phyloP scores from a whole-genome alignment of 1,284 basidiomycete species.

The Fomitopsis palustris region DNA sequence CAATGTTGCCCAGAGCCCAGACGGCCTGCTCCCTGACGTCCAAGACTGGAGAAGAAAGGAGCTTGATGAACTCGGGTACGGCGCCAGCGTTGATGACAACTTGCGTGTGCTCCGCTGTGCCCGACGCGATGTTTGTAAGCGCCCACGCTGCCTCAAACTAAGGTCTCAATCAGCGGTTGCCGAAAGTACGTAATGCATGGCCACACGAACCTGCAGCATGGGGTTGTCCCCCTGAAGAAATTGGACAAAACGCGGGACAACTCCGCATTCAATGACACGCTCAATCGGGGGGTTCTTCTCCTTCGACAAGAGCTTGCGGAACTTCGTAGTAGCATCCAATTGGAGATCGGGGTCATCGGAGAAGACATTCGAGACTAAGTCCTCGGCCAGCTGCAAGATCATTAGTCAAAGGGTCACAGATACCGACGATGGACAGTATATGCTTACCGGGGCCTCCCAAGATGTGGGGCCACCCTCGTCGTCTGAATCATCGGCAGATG shows the following conservation, averaged over 20 bases:
- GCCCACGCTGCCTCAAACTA: constrained; percentile 99
- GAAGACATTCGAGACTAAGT: constrained; percentile 94
- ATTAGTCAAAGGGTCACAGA: constrained; percentile 11
- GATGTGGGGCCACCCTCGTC: constrained; percentile 70
- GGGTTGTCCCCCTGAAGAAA: constrained; percentile 87
- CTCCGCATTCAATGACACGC: constrained; percentile 95
- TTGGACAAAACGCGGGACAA: constrained; percentile 96
- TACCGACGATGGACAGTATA: constrained; percentile 19
- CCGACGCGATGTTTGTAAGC: constrained; percentile 98
- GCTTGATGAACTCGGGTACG: constrained; percentile 96
- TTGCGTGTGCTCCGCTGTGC: constrained; percentile 97
- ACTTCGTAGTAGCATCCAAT: constrained; percentile 94
- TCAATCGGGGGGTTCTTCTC: constrained; percentile 99
- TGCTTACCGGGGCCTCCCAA: constrained; percentile 75
- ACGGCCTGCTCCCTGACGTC: constrained; percentile 97
- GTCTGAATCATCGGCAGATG: constrained; percentile 76
- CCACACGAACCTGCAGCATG: constrained; percentile 81
- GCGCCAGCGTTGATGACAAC: constrained; percentile 95
- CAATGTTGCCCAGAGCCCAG: constrained; percentile 96
- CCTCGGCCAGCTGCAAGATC: constrained; percentile 69
- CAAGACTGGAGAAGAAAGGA: constrained; percentile 82
- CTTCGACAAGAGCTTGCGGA: constrained; percentile 97
- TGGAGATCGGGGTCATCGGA: constrained; percentile 90
- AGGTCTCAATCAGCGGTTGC: constrained; percentile 5
- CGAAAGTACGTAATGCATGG: constrained; percentile 11